Evolutionary conservation across 2,329 filamentous ascomycete species (phyloP).

Genomic region (Coniella lustricola): DNA sequence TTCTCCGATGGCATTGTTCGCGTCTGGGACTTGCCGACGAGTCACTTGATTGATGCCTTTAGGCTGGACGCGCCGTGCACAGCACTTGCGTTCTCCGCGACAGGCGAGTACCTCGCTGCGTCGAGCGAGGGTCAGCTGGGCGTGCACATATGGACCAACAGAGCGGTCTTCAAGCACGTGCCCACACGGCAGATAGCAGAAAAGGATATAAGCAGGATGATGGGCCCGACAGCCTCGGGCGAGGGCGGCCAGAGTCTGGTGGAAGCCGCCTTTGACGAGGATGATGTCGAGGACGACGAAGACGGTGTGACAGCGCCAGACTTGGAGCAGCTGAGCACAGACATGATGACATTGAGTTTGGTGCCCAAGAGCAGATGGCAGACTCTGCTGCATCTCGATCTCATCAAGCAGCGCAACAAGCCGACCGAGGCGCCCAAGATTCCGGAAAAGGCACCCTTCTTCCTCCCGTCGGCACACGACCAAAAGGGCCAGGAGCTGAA

Average conservation of each 20-base stretch:
- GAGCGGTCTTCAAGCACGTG: constrained; percentile 80
- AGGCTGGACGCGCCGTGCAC: constrained; percentile 72
- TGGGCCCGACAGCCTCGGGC: constrained; percentile 69
- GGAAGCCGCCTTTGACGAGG: constrained; percentile 66
- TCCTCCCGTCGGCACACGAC: constrained; percentile 61
- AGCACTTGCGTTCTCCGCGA: constrained; percentile 78
- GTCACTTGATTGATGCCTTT: constrained; percentile 90
- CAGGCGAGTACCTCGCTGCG: constrained; percentile 91
- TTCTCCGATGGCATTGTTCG: constrained; percentile 74
- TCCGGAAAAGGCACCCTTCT: constrained; percentile 93
- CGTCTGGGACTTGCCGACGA: constrained; percentile 93
- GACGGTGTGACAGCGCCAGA: constrained; percentile 47
- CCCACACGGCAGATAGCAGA: constrained; percentile 80
- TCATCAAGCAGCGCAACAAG: constrained; percentile 90
- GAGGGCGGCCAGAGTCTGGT: constrained; percentile 72
- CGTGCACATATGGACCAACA: constrained; percentile 95
- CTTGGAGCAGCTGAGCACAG: constrained; percentile 70
- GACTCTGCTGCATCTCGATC: constrained; percentile 82
- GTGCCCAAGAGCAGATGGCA: constrained; percentile 92
- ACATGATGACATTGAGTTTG: constrained; percentile 82
- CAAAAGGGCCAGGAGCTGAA: constrained; percentile 23
- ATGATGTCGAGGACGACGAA: constrained; percentile 39
- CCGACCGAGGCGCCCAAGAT: constrained; percentile 85
- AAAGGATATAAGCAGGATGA: constrained; percentile 58
- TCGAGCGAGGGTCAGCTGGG: constrained; percentile 76